Evolutionary conservation across 2,329 filamentous ascomycete species (phyloP).

Genomic region (Paecilomyces sp.): DNA sequence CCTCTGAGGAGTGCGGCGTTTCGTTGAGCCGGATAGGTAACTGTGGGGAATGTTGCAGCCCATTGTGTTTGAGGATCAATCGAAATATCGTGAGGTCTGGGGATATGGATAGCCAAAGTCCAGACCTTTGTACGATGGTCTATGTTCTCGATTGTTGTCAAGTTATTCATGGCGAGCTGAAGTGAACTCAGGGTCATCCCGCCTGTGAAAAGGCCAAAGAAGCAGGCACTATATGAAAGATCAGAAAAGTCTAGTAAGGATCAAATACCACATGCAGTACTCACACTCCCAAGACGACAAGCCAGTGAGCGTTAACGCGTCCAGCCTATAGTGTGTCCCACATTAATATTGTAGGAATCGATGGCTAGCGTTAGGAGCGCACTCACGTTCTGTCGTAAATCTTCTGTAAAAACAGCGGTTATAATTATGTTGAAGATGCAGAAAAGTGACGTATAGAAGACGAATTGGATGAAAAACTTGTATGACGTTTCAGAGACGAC

Average conservation of each 20-base stretch:
- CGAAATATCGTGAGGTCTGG: conserved; percentile 33
- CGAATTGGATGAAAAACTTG: conserved; percentile 91
- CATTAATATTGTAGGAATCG: conserved; percentile 8
- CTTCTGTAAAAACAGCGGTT: conserved; percentile 56
- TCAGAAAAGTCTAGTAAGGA: conserved; percentile 4
- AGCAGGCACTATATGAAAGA: conserved; percentile 39
- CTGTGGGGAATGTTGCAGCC: conserved; percentile 28
- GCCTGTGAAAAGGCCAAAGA: conserved; percentile 75
- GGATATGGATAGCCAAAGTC: conserved; percentile 68
- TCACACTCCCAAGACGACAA: conserved; percentile 59
- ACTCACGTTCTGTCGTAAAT: conserved; percentile 43
- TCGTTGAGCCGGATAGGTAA: conserved; percentile 33
- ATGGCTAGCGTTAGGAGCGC: conserved; percentile 2
- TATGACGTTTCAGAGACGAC: conserved; percentile 79
- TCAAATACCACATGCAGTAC: conserved; percentile 12
- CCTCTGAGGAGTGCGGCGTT: conserved; percentile 10
- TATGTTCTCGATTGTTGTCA: conserved; percentile 78
- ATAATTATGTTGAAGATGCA: conserved; percentile 59
- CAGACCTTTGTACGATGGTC: conserved; percentile 55
- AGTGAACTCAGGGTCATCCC: conserved; percentile 70
- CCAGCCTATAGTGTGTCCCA: conserved; percentile 17
- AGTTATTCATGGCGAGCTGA: conserved; percentile 63
- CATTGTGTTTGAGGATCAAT: conserved; percentile 29
- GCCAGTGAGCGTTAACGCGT: conserved; percentile 52
- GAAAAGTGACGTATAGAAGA: conserved; percentile 63